Evolutionary conservation across 768 basidiomycete genomes (phyloP).

Genomic region (Termitomyces bulborhizus): DNA sequence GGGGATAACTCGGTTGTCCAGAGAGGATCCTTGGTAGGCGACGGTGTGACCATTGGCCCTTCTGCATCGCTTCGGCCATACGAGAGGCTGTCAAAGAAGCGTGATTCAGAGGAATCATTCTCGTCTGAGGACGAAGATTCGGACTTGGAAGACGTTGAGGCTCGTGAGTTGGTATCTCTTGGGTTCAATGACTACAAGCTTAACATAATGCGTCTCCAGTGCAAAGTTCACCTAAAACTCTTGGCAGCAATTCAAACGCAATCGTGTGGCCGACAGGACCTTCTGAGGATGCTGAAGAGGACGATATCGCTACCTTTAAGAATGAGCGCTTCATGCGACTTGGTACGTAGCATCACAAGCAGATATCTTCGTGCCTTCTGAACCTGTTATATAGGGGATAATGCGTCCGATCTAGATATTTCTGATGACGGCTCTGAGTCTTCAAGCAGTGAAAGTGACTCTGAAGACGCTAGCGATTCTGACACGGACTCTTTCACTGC

Average conservation of each 20-base stretch:
- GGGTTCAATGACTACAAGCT: background rate
- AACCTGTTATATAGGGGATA: conserved; percentile 41
- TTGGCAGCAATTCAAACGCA: conserved; percentile 73
- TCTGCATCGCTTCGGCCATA: conserved; percentile 61
- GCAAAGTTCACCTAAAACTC: conserved; percentile 38
- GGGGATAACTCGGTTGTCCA: conserved; percentile 62
- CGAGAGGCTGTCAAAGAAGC: conserved; percentile 61
- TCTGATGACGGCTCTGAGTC: conserved; percentile 56
- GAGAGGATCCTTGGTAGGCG: conserved; percentile 75
- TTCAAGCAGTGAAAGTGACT: conserved; percentile 44
- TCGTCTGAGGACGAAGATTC: conserved; percentile 40
- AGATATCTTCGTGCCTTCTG: background rate
- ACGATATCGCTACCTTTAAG: conserved; percentile 52
- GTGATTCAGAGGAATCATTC: conserved; percentile 27
- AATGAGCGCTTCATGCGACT: conserved; percentile 75
- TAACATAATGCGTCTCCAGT: conserved; percentile 26
- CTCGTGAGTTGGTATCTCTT: conserved; percentile 36
- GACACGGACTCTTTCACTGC: conserved; percentile 32
- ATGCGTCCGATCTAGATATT: conserved; percentile 52
- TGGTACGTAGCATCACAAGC: conserved; percentile 34
- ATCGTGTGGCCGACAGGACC: conserved; percentile 73
- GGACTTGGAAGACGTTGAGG: conserved; percentile 63
- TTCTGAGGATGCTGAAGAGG: conserved; percentile 57
- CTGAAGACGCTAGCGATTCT: conserved; percentile 34
- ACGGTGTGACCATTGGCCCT: conserved; percentile 77